Percentiles rank a stretch among this genome's conserved stretches.
Evolutionary conservation across 2,329 filamentous ascomycete genomes (phyloP).

Genomic region (Thermomyces lanuginosus): DNA sequence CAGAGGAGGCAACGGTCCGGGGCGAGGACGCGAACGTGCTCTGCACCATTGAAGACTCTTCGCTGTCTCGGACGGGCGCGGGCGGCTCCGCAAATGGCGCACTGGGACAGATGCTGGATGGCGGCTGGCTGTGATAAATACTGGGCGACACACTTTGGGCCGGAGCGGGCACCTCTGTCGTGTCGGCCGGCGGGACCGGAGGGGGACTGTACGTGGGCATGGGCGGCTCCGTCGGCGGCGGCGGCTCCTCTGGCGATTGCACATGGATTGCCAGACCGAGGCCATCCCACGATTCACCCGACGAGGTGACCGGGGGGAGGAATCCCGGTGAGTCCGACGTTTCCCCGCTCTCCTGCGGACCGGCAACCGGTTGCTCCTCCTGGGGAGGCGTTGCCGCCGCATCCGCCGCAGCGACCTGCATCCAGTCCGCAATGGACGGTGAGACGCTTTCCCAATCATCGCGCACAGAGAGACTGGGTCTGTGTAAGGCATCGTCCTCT

Average conservation of each 20-base stretch:
- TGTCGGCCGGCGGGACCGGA: slow-evolving; percentile 15
- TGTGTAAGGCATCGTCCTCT: slow-evolving; percentile 18
- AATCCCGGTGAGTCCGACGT: slow-evolving; percentile 13
- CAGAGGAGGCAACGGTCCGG: slow-evolving; percentile 20
- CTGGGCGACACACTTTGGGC: slow-evolving; percentile 6
- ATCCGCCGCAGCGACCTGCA: slow-evolving; percentile 28
- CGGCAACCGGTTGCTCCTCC: slow-evolving; percentile 6
- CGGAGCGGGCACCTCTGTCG: slow-evolving; percentile 5
- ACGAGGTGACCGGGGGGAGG: slow-evolving; percentile 7
- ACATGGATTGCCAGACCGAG: slow-evolving; percentile 32
- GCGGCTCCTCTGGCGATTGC: slow-evolving; percentile 16
- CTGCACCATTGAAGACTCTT: slow-evolving; percentile 21
- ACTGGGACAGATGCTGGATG: slow-evolving; percentile 7
- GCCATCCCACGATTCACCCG: slow-evolving; percentile 16
- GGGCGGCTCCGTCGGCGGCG: slow-evolving; percentile 22
- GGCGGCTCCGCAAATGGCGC: slow-evolving; percentile 9
- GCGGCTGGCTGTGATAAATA: slow-evolving; percentile 8
- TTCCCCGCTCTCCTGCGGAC: slow-evolving; percentile 11
- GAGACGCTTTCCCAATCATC: slow-evolving; percentile 35
- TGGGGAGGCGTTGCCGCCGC: slow-evolving; percentile 18
- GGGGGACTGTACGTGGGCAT: slow-evolving; percentile 32
- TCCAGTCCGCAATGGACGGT: slow-evolving; percentile 34
- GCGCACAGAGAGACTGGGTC: slow-evolving; percentile 28
- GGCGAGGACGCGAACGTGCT: slow-evolving; percentile 15
- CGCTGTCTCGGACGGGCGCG: slow-evolving; percentile 19